Evolutionary conservation across 257 asterid species (phyloP), one percentile per base, ranked within the genome.

Genomic region (Plantago ovata): DNA sequence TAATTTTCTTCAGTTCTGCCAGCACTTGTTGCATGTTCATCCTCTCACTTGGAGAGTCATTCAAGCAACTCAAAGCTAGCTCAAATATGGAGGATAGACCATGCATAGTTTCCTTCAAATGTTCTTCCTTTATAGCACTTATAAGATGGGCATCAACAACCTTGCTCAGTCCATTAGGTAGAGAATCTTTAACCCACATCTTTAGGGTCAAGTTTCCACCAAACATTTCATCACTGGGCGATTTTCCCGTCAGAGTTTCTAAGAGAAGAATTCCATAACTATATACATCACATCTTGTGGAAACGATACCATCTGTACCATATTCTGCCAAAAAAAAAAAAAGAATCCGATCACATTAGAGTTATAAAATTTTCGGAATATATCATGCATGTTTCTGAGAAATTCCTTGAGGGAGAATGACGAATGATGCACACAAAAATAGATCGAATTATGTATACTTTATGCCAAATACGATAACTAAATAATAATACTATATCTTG

Each of bases 1-100:
- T 51, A 36, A 23, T 51, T 51, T 51, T 52, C 57, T 52, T 52
- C 38, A 52, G 19, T 7, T 51, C 56, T 51, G 56, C 56, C 38
- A 51, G 38, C 36, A 51, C 38, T 19, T 51, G 23, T 14, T 47
- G 16, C 53, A 48, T 48, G 32, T 48, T 48, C 53, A 9, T 48
- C 53, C 53, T 19, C 40, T 52, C 57, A 13, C 38, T 18, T 10
- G 57, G 40, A 52, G 57, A 21, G 23, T 52, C 57, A 10, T 36
- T 10, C 23, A 33, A 52, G 57, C 57, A 52, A 23, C 19, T 21
- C 38, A 52, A 38, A 51, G 56, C 56, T 22, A 51, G 13, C 21
- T 51, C 56, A n/a, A 51, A 12, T 9, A 23, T 13, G 6, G 56
- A 51, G 10, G 38, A 13, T 51, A 51, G 36, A 51, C 56, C 19